Evolutionary conservation across 1,284 basidiomycete species (phyloP).

Genomic region (Puccinia novopanici): DNA sequence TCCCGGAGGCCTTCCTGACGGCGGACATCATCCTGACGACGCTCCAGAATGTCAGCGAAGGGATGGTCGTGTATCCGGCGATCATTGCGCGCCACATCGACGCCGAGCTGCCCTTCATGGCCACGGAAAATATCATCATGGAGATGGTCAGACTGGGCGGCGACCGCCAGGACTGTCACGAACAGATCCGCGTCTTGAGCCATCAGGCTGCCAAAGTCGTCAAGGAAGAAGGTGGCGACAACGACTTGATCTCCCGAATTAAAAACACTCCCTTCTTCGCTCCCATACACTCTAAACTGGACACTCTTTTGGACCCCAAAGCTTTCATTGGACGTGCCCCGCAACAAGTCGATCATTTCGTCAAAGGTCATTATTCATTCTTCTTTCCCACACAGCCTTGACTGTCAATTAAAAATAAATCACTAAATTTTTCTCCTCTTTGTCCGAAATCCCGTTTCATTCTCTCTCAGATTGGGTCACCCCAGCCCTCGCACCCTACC

Average conservation of each 20-base stretch:
- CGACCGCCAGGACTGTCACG: slow-evolving; percentile 94
- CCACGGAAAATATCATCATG: slow-evolving; percentile 96
- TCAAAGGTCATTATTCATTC: slow-evolving; percentile 53
- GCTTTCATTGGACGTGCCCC: slow-evolving; percentile 89
- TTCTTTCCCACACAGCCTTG: slow-evolving; percentile 53
- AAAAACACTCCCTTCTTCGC: slow-evolving; percentile 69
- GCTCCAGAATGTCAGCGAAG: slow-evolving; percentile 92
- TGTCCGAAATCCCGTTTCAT: slow-evolving; percentile 53
- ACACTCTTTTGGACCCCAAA: slow-evolving; percentile 69
- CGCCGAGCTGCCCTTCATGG: slow-evolving; percentile 98
- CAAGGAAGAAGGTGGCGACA: slow-evolving; percentile 90
- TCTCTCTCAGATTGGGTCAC: slow-evolving; percentile 73
- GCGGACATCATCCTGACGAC: slow-evolving; percentile 95
- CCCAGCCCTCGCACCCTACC: slow-evolving; percentile 74
- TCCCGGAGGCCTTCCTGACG: slow-evolving; percentile 95
- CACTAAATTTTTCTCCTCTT: slow-evolving; percentile 52
- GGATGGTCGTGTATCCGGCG: slow-evolving; percentile 93
- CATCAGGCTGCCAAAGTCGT: slow-evolving; percentile 94
- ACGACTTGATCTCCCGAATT: slow-evolving; percentile 91
- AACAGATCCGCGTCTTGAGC: slow-evolving; percentile 92
- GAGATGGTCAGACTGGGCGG: slow-evolving; percentile 91
- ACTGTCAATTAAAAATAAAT: slow-evolving; percentile 52
- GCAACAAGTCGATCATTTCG: slow-evolving; percentile 76
- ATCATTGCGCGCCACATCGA: slow-evolving; percentile 88
- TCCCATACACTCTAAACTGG: slow-evolving; percentile 64